Base-by-base conservation (phyloP, 2,329 filamentous ascomycete species). In the Tothia fuscella region DNA sequence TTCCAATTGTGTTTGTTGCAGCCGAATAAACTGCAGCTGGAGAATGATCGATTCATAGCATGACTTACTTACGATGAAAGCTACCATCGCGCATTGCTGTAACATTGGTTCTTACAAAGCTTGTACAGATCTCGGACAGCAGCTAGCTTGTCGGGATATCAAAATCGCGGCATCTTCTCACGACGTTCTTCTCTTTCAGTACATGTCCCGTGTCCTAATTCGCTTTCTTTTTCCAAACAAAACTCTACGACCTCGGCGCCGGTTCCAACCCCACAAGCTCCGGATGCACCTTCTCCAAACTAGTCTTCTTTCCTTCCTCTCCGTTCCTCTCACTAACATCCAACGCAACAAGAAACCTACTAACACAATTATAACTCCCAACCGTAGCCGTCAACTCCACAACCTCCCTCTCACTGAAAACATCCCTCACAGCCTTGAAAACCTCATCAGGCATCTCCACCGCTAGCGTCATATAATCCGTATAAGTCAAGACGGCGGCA, bases 281-380 rank as follows among this genome's bases (percentile, higher is more conserved):
- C 38, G 35, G 28, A 32, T 28, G 39, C 44, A 37, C 49, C 48
- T 49, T 54, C 53, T 44, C 56, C 50, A 14, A 54, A 49, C 13
- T 43, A 42, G 33, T 56, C 53, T 47, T 56, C 58, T 45, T 56
- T 45, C 26, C 47, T 44, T 44, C 45, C 14, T 38, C 16, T 20
- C 32, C 49, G 48, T 61, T 62, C 49, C 57, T 58, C 52, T 68
- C 65, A 0, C 65, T 65, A 10, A 68, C 82, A 63, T 93, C 80
- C 43, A 93, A 59, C 12, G 85, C 85, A 16, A 93, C 84, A 50
- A 93, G 59, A 51, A 93, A 88, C 22, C 85, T 72, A 57, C 81
- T 87, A 13, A 93, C 84, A 55, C 82, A 88, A 57, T 93, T 93
- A 58, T 93, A 93, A 42, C 75, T 77, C 10, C 82, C 82, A 42